A percentile compares a stretch with the other conserved stretches of the same genome.
Conservation (phyloP, 192 early-diverging fungal genomes). For the Backusella parvicylindrica region DNA sequence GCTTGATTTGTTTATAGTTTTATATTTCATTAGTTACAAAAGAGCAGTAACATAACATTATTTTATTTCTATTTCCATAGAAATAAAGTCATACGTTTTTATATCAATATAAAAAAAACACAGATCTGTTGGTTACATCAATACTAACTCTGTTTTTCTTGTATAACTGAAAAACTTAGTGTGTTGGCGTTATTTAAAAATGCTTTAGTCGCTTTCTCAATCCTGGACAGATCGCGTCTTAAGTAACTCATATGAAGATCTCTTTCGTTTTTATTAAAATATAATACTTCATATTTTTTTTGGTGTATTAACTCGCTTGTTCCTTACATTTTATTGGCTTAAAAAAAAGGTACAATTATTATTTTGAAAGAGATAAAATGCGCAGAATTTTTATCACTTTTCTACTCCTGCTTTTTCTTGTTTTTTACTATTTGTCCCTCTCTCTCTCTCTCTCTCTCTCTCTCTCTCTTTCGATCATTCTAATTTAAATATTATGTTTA, state of each 20-base stretch:
- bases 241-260: background rate
- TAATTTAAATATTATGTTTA: background rate
- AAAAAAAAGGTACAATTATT: no score
- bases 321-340: background rate
- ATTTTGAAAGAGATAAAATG: background rate
- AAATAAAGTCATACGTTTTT: background rate
- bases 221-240: background rate
- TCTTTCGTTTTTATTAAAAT: background rate
- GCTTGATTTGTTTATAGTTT: background rate
- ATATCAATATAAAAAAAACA: background rate
- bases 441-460: no score
- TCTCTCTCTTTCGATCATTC: background rate
- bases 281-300: background rate
- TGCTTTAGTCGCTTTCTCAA: background rate
- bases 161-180: background rate
- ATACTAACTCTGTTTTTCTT: background rate
- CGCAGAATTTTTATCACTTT: background rate
- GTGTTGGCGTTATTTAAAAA: background rate
- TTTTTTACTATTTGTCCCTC: background rate
- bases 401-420: background rate
- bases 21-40: background rate
- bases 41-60: no score
- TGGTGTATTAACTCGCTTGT: background rate
- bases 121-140: background rate
- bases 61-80: background rate